Conservation (phyloP, 306 rosid genomes). For the Quercus engelmannii region DNA sequence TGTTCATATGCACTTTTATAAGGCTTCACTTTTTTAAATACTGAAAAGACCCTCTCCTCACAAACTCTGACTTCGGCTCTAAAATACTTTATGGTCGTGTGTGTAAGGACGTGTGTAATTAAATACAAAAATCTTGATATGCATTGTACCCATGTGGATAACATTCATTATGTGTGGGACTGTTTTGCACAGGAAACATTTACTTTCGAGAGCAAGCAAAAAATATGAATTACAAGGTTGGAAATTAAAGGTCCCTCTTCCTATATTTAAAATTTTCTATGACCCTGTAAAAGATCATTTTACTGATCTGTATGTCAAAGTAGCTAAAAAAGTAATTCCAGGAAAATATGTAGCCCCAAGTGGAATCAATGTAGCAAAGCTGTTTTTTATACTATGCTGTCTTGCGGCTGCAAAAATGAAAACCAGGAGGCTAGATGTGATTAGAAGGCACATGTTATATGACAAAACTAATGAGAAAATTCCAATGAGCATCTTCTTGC, state of each 20-base stretch:
- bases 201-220: constrained; percentile 35
- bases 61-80: too few species aligned
- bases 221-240: constrained; percentile 20
- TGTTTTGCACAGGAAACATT: constrained; percentile 29
- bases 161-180: constrained; percentile 14
- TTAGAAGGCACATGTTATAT: constrained; percentile 19
- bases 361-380: constrained; percentile 12
- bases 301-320: neutral
- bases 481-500: constrained; percentile 38
- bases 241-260: constrained; percentile 22
- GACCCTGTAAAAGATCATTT: neutral
- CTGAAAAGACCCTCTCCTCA: too few species aligned
- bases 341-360: neutral
- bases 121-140: neutral
- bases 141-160: constrained; percentile 16
- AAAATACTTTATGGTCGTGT: too few species aligned
- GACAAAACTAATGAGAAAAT: constrained; percentile 15
- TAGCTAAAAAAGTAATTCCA: neutral
- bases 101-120: too few species aligned
- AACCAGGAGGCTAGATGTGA: constrained; percentile 16
- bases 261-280: constrained; percentile 2
- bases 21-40: too few species aligned
- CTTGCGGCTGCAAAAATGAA: constrained; percentile 35
- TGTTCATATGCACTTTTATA: too few species aligned
- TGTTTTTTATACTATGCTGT: constrained; percentile 26